Percentiles rank a stretch among this genome's conserved stretches.
Evolutionary conservation across 345 rosid genomes (phyloP).

Genomic region (Populus nigra): DNA sequence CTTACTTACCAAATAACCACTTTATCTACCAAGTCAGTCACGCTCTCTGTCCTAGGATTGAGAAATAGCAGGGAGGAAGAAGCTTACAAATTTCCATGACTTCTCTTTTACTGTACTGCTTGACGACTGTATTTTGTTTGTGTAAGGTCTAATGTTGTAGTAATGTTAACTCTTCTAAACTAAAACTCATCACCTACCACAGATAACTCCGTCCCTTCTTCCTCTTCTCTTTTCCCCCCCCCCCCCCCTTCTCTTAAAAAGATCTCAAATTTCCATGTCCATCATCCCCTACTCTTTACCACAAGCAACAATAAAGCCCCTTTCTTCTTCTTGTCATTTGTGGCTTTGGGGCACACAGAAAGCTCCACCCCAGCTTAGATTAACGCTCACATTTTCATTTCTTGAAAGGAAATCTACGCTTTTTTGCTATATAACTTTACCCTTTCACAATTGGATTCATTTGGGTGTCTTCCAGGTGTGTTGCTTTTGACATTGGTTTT

Average conservation of each 20-base stretch:
- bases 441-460: slow-evolving; percentile 31
- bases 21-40: too few species aligned
- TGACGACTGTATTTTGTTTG: neutral
- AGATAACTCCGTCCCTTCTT: slow-evolving; percentile 74
- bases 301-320: slow-evolving; percentile 13
- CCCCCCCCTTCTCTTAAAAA: slow-evolving; percentile 18
- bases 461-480: slow-evolving; percentile 19
- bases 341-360: slow-evolving; percentile 42
- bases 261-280: slow-evolving; percentile 28
- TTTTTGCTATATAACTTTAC: slow-evolving; percentile 31
- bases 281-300: slow-evolving; percentile 11
- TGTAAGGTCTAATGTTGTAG: neutral
- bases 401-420: slow-evolving; percentile 23
- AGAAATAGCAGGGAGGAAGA: neutral
- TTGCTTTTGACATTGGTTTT: slow-evolving; percentile 3
- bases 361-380: slow-evolving; percentile 74
- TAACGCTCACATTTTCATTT: slow-evolving; percentile 31
- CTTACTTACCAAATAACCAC: too few species aligned
- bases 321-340: slow-evolving; percentile 34
- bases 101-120: slow-evolving; percentile 10
- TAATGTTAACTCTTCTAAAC: slow-evolving; percentile 29
- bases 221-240: slow-evolving; percentile 16
- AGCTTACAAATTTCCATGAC: slow-evolving; percentile 10
- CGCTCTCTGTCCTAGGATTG: neutral
- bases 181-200: slow-evolving; percentile 65